Percentiles rank a stretch among this genome's conserved stretches.
Conservation (phyloP, 2,329 filamentous ascomycete species). For the Paecilomyces sp. region DNA sequence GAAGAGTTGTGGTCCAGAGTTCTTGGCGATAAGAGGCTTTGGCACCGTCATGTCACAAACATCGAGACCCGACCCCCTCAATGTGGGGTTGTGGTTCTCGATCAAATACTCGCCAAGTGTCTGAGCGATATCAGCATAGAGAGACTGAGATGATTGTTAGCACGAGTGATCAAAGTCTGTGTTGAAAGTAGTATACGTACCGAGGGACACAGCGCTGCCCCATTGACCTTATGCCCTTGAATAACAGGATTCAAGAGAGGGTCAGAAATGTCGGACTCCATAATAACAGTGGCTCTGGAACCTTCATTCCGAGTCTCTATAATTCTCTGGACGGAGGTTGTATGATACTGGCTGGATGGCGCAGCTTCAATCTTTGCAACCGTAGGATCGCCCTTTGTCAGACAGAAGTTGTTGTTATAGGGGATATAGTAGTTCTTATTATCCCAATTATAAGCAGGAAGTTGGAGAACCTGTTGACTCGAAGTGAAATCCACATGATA, state of each 20-base stretch:
- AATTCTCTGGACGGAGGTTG: slow-evolving; percentile 23
- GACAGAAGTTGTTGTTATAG: slow-evolving; percentile 64
- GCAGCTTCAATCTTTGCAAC: slow-evolving; percentile 3
- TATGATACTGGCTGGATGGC: slow-evolving; percentile 13
- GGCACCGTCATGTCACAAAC: slow-evolving; percentile 28
- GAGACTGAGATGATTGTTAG: slow-evolving; percentile 14
- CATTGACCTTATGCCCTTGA: slow-evolving; percentile 30
- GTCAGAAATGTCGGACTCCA: slow-evolving; percentile 28
- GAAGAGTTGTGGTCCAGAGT: slow-evolving; percentile 28
- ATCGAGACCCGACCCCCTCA: slow-evolving; percentile 23
- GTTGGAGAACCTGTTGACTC: slow-evolving; percentile 42
- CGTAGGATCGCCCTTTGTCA: slow-evolving; percentile 58
- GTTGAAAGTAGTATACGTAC: slow-evolving; percentile 10
- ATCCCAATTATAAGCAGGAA: slow-evolving; percentile 64
- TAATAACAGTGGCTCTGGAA: slow-evolving; percentile 20
- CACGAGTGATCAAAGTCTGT: neutral
- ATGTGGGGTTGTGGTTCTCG: slow-evolving; percentile 26
- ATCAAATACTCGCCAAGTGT: slow-evolving; percentile 27
- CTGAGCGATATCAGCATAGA: slow-evolving; percentile 32
- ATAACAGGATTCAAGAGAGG: slow-evolving; percentile 27
- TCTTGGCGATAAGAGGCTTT: slow-evolving; percentile 51
- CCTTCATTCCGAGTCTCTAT: slow-evolving; percentile 19
- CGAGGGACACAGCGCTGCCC: slow-evolving; percentile 26
- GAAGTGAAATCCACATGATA: slow-evolving; percentile 35
- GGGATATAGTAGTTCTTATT: slow-evolving; percentile 67